Percentiles rank a stretch among this genome's conserved stretches.
These are phyloP conservation scores for Gossypium rotundifolium DNA, from an alignment of 345 rosid genomes.

Conservation along the genomic window DNA sequence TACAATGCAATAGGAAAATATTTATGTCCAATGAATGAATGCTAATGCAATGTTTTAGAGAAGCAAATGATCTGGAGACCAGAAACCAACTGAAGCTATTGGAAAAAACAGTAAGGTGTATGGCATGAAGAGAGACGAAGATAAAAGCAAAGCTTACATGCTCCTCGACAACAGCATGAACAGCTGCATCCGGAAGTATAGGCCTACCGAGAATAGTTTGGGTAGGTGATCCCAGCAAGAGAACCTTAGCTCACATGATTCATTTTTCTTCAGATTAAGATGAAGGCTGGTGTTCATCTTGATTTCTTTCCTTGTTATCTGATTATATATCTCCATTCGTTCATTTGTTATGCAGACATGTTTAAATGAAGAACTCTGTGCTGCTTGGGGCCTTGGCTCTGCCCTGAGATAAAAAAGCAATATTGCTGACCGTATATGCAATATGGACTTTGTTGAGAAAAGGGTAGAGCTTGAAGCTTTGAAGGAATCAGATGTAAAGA, in stretches of 20 bases:
- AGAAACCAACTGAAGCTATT: no score
- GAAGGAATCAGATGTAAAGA: not conserved
- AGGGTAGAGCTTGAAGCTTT: not conserved
- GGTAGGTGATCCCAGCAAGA: slow-evolving; percentile 63
- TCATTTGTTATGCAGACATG: not conserved
- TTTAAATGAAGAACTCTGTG: not conserved
- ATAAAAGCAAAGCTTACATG: slow-evolving; percentile 52
- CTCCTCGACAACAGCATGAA: slow-evolving; percentile 94
- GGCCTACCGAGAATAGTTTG: slow-evolving; percentile 86
- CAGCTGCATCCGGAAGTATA: slow-evolving; percentile 68
- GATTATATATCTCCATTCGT: not conserved
- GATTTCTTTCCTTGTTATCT: not conserved
- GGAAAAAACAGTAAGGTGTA: no score
- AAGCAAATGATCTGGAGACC: no score
- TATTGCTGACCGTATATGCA: not conserved
- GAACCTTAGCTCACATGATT: slow-evolving; percentile 48
- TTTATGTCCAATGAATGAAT: no score
- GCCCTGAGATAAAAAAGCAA: not conserved
- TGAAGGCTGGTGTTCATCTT: no score
- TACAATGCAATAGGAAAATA: not conserved
- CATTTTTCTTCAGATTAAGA: no score
- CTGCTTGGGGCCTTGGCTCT: not conserved
- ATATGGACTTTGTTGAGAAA: not conserved
- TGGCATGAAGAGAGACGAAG: not conserved
- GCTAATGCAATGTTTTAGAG: no score